A percentile compares a stretch with the other conserved stretches of the same genome.
Conservation (phyloP, 1,139 yeast genomes). For the Yamadazyma diospyri region DNA sequence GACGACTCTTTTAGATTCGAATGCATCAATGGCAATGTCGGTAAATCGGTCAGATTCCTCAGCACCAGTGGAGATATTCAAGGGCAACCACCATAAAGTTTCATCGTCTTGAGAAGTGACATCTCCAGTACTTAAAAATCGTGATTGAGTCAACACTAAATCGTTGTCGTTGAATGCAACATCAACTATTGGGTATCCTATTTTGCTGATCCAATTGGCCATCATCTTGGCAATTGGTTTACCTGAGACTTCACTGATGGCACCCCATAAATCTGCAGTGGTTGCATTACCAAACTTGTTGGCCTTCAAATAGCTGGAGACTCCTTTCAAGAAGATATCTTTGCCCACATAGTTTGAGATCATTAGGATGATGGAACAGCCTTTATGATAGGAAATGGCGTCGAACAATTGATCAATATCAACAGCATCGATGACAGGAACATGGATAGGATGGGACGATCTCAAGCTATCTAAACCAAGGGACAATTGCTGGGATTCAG, state of each 20-base stretch:
- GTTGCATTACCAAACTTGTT: constrained; percentile 76
- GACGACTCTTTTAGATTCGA: constrained; percentile 19
- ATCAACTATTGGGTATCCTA: constrained; percentile 79
- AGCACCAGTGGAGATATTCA: constrained; percentile 39
- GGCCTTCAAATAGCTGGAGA: constrained; percentile 61
- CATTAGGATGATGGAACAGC: constrained; percentile 75
- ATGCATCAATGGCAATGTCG: constrained; percentile 16
- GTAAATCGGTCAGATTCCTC: constrained; percentile 6
- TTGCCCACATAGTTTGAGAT: constrained; percentile 65
- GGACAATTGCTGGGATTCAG: constrained; percentile 68
- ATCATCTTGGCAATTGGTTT: constrained; percentile 68
- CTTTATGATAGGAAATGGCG: constrained; percentile 79
- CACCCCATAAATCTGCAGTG: constrained; percentile 77
- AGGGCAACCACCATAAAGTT: constrained; percentile 76
- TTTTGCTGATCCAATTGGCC: constrained; percentile 79
- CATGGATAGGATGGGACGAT: constrained; percentile 83
- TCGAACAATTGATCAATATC: constrained; percentile 86
- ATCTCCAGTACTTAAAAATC: constrained; percentile 79
- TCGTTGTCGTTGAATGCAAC: constrained; percentile 43
- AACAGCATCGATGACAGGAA: constrained; percentile 74
- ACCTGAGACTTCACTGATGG: constrained; percentile 69
- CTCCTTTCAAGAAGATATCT: constrained; percentile 67
- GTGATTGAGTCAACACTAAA: constrained; percentile 60
- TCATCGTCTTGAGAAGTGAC: constrained; percentile 68
- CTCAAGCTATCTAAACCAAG: constrained; percentile 67